phyloP scores from a whole-genome alignment of 2,329 filamentous ascomycete species.

The Colletotrichum nymphaeae region DNA sequence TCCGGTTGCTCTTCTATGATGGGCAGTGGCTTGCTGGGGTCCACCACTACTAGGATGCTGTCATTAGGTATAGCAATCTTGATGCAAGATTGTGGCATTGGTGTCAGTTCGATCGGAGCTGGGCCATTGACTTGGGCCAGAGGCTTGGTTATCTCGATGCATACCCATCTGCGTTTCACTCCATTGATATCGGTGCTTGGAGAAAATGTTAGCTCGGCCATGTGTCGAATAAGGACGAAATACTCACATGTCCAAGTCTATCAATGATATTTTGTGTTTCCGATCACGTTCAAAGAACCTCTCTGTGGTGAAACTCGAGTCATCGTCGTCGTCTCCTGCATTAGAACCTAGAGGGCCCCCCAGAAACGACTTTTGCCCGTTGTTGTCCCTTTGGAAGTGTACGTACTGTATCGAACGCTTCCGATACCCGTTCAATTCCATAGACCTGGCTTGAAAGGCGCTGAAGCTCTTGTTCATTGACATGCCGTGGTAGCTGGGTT shows the following conservation, averaged over 20 bases:
- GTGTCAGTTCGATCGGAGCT: constrained; percentile 18
- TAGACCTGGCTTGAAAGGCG: constrained; percentile 18
- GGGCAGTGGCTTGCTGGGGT: neutral
- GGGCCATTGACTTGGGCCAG: constrained; percentile 9
- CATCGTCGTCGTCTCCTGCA: neutral
- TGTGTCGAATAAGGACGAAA: neutral
- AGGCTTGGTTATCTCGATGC: constrained; percentile 23
- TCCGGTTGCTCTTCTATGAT: neutral
- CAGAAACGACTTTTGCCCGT: neutral
- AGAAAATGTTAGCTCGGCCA: neutral
- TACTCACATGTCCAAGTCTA: constrained; percentile 32
- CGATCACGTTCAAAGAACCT: constrained; percentile 6
- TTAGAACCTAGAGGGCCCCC: neutral
- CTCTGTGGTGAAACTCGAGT: neutral
- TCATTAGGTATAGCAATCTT: constrained; percentile 29
- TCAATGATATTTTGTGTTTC: constrained; percentile 5
- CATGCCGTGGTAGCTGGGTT: neutral
- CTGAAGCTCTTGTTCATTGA: constrained; percentile 23
- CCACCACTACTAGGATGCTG: neutral
- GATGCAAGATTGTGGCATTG: constrained; percentile 25
- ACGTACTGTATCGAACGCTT: constrained; percentile 13
- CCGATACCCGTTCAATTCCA: constrained; percentile 15
- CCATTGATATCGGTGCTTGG: constrained; percentile 21
- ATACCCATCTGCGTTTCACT: constrained; percentile 15
- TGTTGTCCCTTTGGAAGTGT: constrained; percentile 4